A percentile compares a stretch with the other conserved stretches of the same genome.
These are phyloP conservation scores for Batkoa obscura DNA, from an alignment of 371 early-diverging fungal genomes.

Conservation along the genomic window DNA sequence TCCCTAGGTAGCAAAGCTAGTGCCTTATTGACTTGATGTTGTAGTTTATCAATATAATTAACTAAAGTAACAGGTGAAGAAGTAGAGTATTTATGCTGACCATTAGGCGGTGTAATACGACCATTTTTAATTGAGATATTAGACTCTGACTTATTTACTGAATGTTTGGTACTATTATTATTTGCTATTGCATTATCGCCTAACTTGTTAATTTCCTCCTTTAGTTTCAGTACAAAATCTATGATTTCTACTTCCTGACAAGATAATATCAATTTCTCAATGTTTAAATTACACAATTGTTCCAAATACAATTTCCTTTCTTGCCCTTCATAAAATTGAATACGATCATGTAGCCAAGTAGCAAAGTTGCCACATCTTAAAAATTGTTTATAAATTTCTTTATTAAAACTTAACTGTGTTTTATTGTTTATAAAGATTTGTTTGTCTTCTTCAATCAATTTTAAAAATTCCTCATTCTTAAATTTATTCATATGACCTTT, in stretches of 20 bases:
- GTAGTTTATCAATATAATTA: too few species aligned
- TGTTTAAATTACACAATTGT: slow-evolving; percentile 29
- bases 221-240: slow-evolving; percentile 32
- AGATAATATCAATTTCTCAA: slow-evolving; percentile 21
- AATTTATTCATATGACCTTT: slow-evolving; percentile 19
- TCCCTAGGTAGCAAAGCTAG: too few species aligned
- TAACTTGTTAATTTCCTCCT: background rate
- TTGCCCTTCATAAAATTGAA: slow-evolving; percentile 49
- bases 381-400: slow-evolving; percentile 46
- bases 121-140: too few species aligned
- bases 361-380: slow-evolving; percentile 87
- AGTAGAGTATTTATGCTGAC: too few species aligned
- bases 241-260: slow-evolving; percentile 34
- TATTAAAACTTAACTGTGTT: slow-evolving; percentile 13
- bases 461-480: slow-evolving; percentile 27
- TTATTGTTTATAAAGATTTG: too few species aligned
- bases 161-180: too few species aligned
- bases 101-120: too few species aligned
- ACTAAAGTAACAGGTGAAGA: too few species aligned
- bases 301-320: slow-evolving; percentile 37
- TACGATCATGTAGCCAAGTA: slow-evolving; percentile 77
- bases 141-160: too few species aligned
- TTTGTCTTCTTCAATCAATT: slow-evolving; percentile 16
- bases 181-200: too few species aligned
- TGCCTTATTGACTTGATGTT: too few species aligned